Conservation (phyloP, 140 eudicot genomes). For the Cichorium intybus region DNA sequence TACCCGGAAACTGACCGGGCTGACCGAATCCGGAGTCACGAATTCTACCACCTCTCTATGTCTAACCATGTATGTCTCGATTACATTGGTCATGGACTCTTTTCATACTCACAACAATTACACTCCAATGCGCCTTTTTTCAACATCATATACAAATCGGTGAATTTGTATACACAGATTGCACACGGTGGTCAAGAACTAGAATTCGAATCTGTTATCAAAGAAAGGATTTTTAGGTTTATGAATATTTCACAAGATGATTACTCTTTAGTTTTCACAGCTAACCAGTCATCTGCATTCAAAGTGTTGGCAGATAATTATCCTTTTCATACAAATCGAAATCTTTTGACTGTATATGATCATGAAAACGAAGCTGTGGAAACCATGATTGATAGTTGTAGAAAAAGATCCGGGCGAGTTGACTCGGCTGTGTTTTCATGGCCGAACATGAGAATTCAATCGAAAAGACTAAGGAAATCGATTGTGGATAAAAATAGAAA, state of each 20-base stretch:
- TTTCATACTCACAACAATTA: conserved; percentile 56
- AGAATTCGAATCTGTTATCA: conserved; percentile 45
- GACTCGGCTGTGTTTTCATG: conserved; percentile 72
- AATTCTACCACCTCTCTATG: conserved; percentile 49
- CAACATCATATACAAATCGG: conserved; percentile 46
- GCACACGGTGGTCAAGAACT: conserved; percentile 43
- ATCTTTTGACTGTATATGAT: conserved; percentile 71
- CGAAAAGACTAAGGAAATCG: conserved; percentile 50
- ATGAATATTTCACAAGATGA: conserved; percentile 82
- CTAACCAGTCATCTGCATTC: conserved; percentile 73
- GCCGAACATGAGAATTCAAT: conserved; percentile 68
- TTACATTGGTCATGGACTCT: conserved; percentile 78
- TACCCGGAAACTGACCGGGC: conserved; percentile 55
- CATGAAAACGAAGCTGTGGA: conserved; percentile 65
- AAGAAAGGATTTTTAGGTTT: conserved; percentile 59
- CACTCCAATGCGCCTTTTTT: conserved; percentile 48
- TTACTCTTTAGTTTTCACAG: conserved; percentile 69
- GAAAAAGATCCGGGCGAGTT: conserved; percentile 39
- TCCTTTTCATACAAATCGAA: conserved; percentile 53
- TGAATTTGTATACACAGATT: conserved; percentile 40
- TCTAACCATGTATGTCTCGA: conserved; percentile 66
- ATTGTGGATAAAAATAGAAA: conserved; percentile 39
- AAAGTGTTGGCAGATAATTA: conserved; percentile 64
- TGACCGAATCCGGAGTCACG: conserved; percentile 54
- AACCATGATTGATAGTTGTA: conserved; percentile 53